phyloP scores from a whole-genome alignment of 177 flowering plant genomes.

The Tripterygium wilfordii region DNA sequence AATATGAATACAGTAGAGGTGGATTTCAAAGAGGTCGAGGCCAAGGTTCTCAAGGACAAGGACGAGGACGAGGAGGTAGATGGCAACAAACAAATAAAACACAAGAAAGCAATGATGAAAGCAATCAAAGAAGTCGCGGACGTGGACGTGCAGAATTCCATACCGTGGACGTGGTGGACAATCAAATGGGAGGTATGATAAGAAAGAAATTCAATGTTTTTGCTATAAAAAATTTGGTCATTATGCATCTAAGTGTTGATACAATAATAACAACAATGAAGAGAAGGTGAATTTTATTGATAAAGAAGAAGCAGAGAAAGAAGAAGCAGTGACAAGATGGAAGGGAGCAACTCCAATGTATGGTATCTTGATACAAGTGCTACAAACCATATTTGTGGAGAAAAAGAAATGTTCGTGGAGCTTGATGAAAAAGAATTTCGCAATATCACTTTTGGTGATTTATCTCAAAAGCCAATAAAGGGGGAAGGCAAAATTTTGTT shows the following conservation, averaged over 20 bases:
- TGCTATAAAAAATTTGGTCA: neutral
- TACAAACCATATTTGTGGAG: neutral
- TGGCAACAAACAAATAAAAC: neutral
- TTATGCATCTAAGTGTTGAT: neutral
- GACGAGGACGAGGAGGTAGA: neutral
- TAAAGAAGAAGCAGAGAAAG: neutral
- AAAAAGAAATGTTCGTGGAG: neutral
- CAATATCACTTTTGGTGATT: neutral
- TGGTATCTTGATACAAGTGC: conserved; percentile 1
- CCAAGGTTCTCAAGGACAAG: neutral
- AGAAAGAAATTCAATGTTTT: neutral
- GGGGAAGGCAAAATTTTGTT: conserved; percentile 4
- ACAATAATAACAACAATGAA: neutral
- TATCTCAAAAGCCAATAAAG: neutral
- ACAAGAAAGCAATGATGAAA: no score
- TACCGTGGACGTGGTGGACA: neutral
- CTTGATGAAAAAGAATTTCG: neutral
- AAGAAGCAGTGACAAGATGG: neutral
- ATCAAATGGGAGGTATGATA: neutral
- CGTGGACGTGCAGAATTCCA: no score
- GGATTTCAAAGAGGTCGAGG: neutral
- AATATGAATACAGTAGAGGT: neutral
- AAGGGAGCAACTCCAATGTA: neutral
- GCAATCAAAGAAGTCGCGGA: neutral
- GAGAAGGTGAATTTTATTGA: neutral